Percentiles rank a stretch among this genome's conserved stretches.
Evolutionary conservation across 306 rosid genomes (phyloP).

Genomic region (Dalbergia oliveri): DNA sequence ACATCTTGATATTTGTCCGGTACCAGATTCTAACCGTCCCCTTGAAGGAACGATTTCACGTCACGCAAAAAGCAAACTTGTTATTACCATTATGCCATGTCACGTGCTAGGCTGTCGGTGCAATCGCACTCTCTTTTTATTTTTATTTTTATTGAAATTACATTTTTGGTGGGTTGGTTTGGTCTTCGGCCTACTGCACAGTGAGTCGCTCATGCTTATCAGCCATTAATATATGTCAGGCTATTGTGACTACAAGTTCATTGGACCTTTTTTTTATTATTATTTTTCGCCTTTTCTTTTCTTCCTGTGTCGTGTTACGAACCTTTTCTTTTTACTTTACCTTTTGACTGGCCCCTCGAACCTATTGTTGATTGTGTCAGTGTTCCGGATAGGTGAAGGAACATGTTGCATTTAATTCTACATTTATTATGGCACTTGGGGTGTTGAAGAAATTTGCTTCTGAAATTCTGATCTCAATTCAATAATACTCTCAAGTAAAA

Average conservation of each 20-base stretch:
- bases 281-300: not conserved
- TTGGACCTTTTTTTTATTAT: not conserved
- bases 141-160: not conserved
- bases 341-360: slow-evolving; percentile 4
- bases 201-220: slow-evolving; percentile 10
- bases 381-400: slow-evolving; percentile 42
- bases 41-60: slow-evolving; percentile 37
- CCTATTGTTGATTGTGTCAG: slow-evolving; percentile 18
- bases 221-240: slow-evolving; percentile 16
- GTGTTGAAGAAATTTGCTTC: slow-evolving; percentile 35
- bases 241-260: not conserved
- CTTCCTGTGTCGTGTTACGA: not conserved
- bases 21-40: slow-evolving; percentile 53
- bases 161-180: slow-evolving; percentile 13
- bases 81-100: slow-evolving; percentile 37
- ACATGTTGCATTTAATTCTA: slow-evolving; percentile 42
- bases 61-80: slow-evolving; percentile 35
- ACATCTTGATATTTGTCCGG: slow-evolving; percentile 27
- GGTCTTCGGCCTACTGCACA: not conserved
- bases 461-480: slow-evolving; percentile 34
- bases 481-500: not conserved
- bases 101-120: slow-evolving; percentile 76
- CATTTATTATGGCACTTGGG: slow-evolving; percentile 32
- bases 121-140: not conserved
- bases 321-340: slow-evolving; percentile 12